Conservation (phyloP, 176 grass and related monocot genomes). For the Carex cristatella region DNA sequence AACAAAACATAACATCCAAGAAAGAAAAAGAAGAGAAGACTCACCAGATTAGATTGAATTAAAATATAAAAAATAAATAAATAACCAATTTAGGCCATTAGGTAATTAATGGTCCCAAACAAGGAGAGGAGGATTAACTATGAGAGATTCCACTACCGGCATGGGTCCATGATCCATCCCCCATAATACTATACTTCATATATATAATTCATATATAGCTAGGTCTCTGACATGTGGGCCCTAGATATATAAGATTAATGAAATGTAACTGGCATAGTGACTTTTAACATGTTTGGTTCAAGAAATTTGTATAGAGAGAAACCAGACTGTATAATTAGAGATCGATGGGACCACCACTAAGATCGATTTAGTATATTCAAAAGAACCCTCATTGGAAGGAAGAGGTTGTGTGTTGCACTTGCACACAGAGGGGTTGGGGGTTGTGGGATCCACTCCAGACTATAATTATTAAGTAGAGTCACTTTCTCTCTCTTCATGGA, state of each 20-base stretch:
- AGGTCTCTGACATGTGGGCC: background rate
- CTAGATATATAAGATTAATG: background rate
- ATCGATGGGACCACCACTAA: conserved; percentile 7
- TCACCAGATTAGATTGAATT: background rate
- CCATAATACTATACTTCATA: background rate
- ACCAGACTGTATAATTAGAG: background rate
- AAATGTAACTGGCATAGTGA: background rate
- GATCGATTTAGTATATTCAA: conserved; percentile 11
- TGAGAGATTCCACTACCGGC: conserved; percentile 1
- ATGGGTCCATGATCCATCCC: background rate
- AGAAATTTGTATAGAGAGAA: conserved; percentile 2
- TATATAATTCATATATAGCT: background rate
- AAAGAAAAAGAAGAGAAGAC: background rate
- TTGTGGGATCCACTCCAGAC: background rate
- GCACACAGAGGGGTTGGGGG: background rate
- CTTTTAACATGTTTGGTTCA: background rate
- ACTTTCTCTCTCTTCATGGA: background rate
- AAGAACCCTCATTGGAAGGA: background rate
- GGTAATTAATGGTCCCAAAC: conserved; percentile 8
- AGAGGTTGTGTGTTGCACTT: background rate
- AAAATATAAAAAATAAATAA: background rate
- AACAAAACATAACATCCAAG: background rate
- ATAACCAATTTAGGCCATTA: background rate
- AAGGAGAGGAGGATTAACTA: background rate
- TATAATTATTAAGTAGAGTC: background rate